These are phyloP conservation scores for Melocanna baccifera DNA, from an alignment of 176 grass and related monocot genomes.

Conservation along the genomic window DNA sequence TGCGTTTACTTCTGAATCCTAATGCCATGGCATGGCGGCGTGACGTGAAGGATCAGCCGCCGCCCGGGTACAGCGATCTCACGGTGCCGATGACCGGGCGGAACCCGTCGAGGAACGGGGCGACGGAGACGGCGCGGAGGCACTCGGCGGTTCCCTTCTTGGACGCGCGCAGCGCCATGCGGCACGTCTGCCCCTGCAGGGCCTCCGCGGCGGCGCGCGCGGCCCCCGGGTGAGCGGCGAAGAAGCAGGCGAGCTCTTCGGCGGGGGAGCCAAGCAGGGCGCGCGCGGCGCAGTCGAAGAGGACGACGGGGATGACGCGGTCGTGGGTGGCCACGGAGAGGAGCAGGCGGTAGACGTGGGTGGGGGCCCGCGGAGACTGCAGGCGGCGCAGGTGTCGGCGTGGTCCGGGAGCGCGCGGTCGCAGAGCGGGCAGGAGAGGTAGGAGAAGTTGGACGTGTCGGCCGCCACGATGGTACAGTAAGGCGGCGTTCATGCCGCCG, in stretches of 20 bases:
- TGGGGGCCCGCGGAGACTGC: slow-evolving; percentile 6
- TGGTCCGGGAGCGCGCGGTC: slow-evolving; percentile 30
- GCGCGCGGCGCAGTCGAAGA: slow-evolving; percentile 68
- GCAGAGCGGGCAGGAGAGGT: slow-evolving; percentile 60
- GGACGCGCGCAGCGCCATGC: slow-evolving; percentile 47
- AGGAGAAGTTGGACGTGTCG: slow-evolving; percentile 51
- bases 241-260: slow-evolving; percentile 46
- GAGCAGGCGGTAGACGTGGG: slow-evolving; percentile 59
- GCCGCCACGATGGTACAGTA: slow-evolving; percentile 64
- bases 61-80: slow-evolving; percentile 36
- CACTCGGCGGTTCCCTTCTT: slow-evolving; percentile 49
- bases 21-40: background rate
- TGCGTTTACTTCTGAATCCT: background rate
- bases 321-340: slow-evolving; percentile 68
- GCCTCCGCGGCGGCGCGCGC: slow-evolving; percentile 41
- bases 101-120: slow-evolving; percentile 61
- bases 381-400: slow-evolving; percentile 29
- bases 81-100: slow-evolving; percentile 49
- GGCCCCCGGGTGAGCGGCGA: slow-evolving; percentile 34
- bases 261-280: slow-evolving; percentile 56
- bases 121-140: slow-evolving; percentile 50
- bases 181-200: slow-evolving; percentile 64
- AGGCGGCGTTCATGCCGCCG: slow-evolving; percentile 50
- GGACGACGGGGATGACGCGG: slow-evolving; percentile 50
- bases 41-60: background rate